Evolutionary conservation across 345 rosid genomes (phyloP).

Genomic region (Lepidium sativum): DNA sequence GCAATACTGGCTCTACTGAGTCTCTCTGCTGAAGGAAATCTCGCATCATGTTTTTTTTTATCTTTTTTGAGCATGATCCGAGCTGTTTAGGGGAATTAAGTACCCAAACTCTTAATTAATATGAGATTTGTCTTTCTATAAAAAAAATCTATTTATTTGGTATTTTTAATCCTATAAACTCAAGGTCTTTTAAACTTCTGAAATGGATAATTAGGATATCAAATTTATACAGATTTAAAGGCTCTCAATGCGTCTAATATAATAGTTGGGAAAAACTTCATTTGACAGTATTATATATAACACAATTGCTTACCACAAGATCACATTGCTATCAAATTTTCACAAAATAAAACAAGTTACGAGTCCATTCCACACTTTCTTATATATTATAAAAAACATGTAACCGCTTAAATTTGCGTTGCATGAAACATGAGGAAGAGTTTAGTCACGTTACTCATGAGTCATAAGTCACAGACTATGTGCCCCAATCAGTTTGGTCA

Average conservation of each 20-base stretch:
- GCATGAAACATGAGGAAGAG: constrained; percentile 21
- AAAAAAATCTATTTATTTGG: too few species aligned
- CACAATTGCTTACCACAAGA: neutral
- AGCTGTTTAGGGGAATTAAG: too few species aligned
- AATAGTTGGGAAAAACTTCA: neutral
- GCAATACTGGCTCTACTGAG: too few species aligned
- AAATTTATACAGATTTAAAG: neutral
- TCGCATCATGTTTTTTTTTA: too few species aligned
- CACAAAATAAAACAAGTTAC: neutral
- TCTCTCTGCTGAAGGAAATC: too few species aligned
- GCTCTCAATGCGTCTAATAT: neutral
- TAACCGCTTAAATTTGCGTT: constrained; percentile 11
- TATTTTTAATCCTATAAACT: too few species aligned
- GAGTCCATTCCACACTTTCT: constrained; percentile 3
- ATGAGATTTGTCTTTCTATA: too few species aligned
- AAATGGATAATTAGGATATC: too few species aligned
- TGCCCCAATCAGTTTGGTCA: constrained; percentile 67
- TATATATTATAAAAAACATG: neutral
- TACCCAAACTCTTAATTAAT: too few species aligned
- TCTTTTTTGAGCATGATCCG: too few species aligned
- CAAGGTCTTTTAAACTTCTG: too few species aligned
- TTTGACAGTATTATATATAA: neutral
- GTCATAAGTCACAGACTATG: constrained; percentile 34
- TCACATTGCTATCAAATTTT: neutral
- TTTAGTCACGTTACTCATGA: constrained; percentile 10